Base-by-base conservation (phyloP, 2,329 filamentous ascomycete species). In the Fonsecaea monophora region DNA sequence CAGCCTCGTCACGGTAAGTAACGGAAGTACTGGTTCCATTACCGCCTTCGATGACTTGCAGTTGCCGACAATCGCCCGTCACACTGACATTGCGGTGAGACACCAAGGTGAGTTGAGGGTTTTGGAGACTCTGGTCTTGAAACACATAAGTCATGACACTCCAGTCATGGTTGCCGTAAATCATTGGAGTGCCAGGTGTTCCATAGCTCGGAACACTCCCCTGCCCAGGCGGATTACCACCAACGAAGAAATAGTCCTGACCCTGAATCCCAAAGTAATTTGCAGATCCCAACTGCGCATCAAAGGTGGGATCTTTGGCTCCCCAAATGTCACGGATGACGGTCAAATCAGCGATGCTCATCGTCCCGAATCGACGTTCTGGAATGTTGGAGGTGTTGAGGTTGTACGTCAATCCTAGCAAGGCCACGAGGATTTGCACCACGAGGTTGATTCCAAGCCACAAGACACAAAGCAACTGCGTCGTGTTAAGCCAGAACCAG, bases 351-450 rank as follows among this genome's bases (percentile, higher is more conserved):
- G 94, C 92, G 71, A 94, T 89, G 77, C 93, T 94, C 81, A 98
- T 98, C 53, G 96, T 90, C 3, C 93, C 95, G 94, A 95, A 99
- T 86, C 98, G 98, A 61, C 94, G 88, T 8, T 94, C 53, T 2
- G 69, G 69, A 37, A 63, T 18, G 2, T 58, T 32, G 13, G 72
- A 69, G 6, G 67, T 68, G 50, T 70, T 64, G 45, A 73, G 63
- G 35, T 65, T 69, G 60, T 73, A 73, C 4, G 71, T 72, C 58
- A 73, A 58, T 1, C 72, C 72, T 6, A 73, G 65, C n/a, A 71
- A 56, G 25, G 70, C 72, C 12, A 73, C 67, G 10, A 70, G 64
- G 48, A 73, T 59, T 38, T 70, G 67, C 5, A 72, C 53, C 21
- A 65, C 58, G 4, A 73, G 37, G 50, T 71, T 70, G 38, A 73